phyloP scores from a whole-genome alignment of 768 basidiomycete genomes.

The Pleurotus pulmonarius region DNA sequence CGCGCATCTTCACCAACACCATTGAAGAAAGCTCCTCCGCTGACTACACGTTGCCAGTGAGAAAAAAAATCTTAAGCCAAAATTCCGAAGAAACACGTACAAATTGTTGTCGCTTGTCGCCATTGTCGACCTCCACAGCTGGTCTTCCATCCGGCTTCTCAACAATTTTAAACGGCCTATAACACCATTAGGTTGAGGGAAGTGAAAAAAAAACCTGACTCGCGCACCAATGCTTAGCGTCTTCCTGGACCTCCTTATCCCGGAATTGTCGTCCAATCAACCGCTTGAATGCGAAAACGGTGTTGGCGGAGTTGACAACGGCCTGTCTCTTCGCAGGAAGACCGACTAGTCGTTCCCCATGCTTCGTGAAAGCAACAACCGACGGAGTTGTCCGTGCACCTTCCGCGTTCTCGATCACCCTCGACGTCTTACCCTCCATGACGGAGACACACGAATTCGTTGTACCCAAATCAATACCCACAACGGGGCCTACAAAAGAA shows the following conservation, averaged over 20 bases:
- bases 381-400: slow-evolving; percentile 98
- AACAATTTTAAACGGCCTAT: slow-evolving; percentile 80
- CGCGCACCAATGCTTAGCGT: slow-evolving; percentile 77
- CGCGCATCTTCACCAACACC: slow-evolving; percentile 90
- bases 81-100: slow-evolving; percentile 38
- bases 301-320: slow-evolving; percentile 92
- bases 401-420: slow-evolving; percentile 97
- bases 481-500: slow-evolving; percentile 62
- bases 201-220: not conserved
- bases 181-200: not conserved
- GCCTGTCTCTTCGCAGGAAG: slow-evolving; percentile 97
- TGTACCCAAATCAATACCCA: slow-evolving; percentile 96
- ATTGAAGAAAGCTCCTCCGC: slow-evolving; percentile 85
- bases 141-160: slow-evolving; percentile 71
- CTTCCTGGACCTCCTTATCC: slow-evolving; percentile 92
- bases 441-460: slow-evolving; percentile 90
- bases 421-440: slow-evolving; percentile 94
- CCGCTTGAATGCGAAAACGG: slow-evolving; percentile 92
- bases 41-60: slow-evolving; percentile 45
- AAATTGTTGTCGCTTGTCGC: slow-evolving; percentile 76
- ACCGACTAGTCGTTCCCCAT: slow-evolving; percentile 94
- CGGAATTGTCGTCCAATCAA: slow-evolving; percentile 90
- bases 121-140: slow-evolving; percentile 81
- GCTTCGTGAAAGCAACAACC: slow-evolving; percentile 97
- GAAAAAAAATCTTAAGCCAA: not conserved